Evolutionary conservation across 2,329 filamentous ascomycete species (phyloP), one percentile per base, ranked within the genome.

Genomic region (Cryphonectria japonica): DNA sequence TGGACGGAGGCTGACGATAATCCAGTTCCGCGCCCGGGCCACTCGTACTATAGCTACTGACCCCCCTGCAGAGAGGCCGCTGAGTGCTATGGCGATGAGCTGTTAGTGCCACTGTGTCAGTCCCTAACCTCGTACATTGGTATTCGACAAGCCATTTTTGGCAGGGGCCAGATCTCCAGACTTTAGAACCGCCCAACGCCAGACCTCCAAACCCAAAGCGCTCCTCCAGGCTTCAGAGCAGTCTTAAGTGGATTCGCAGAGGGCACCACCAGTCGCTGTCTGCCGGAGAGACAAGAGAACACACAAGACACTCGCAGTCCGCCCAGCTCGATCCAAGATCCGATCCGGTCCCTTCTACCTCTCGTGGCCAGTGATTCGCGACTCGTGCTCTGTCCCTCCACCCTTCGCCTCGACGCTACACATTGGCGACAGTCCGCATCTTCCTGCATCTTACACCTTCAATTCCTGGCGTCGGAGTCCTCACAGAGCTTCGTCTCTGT

Each of bases 101-200:
- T 69, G 57, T 71, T 72, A 67, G 70, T 72, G 70, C 70, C 68
- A 72, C 67, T 72, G 63, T 72, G 67, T 67, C 70, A 72, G 59
- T 67, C 57, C 59, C 8, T 71, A 61, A 32, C 26, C 32, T n/a
- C 59, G 32, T 39, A 62, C 59, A 62, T 37, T 39, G 59, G 32
- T 39, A 59, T 39, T 59, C 26, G 46, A 59, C 57, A 62, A 71
- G 52, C 26, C 64, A 8, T 26, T 54, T 46, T 46, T 60, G 70
- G 65, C 71, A 72, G 71, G 71, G 67, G 71, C 71, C 71, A 72
- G 71, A 72, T 72, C 71, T 68, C 69, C 59, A 61, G 39, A 68
- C 67, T 68, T 22, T n/a, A 63, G 63, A 22, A 50, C 29, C 46
- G 26, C 41, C 43, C 19, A 54, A 59, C 50, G 14, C 66, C 54